A percentile compares a stretch with the other conserved stretches of the same genome.
These are phyloP conservation scores for Zymoseptoria ardabiliae DNA, from an alignment of 2,329 filamentous ascomycete species.

Conservation along the genomic window DNA sequence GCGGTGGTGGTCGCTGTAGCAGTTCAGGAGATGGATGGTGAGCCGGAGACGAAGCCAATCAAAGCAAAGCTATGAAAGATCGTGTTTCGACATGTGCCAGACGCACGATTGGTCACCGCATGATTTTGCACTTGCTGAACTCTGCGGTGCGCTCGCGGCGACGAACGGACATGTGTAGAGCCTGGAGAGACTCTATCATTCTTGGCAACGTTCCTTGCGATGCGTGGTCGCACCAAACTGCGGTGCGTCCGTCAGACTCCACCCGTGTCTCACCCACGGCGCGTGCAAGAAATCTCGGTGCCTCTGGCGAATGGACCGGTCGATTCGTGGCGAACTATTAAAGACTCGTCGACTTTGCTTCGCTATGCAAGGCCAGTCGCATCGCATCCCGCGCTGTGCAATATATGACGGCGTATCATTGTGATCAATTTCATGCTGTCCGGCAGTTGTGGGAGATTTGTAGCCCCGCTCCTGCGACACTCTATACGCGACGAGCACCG, in stretches of 20 bases:
- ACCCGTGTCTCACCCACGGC: not conserved
- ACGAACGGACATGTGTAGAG: not conserved
- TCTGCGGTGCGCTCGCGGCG: not conserved
- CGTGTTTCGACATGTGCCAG: not conserved
- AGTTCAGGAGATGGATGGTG: conserved; percentile 49
- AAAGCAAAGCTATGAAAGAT: conserved; percentile 26
- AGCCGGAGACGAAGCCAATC: conserved; percentile 17
- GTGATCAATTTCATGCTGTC: not conserved
- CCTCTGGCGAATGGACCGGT: not conserved
- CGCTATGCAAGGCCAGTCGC: not conserved
- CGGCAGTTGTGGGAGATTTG: not conserved
- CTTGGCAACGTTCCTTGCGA: not conserved
- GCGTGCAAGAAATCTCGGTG: not conserved
- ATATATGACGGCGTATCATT: not conserved
- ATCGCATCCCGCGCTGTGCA: not conserved
- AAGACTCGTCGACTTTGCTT: not conserved
- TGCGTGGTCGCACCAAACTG: not conserved
- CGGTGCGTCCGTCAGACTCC: not conserved
- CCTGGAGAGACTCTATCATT: not conserved
- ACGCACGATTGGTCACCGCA: not conserved
- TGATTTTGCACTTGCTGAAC: not conserved
- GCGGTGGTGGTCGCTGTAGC: conserved; percentile 76
- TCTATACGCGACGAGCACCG: not conserved
- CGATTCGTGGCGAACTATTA: not conserved
- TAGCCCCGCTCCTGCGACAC: not conserved